A percentile compares a stretch with the other conserved stretches of the same genome.
These are phyloP conservation scores for Chenopodium formosanum DNA, from an alignment of 148 eudicot species.

Conservation along the genomic window DNA sequence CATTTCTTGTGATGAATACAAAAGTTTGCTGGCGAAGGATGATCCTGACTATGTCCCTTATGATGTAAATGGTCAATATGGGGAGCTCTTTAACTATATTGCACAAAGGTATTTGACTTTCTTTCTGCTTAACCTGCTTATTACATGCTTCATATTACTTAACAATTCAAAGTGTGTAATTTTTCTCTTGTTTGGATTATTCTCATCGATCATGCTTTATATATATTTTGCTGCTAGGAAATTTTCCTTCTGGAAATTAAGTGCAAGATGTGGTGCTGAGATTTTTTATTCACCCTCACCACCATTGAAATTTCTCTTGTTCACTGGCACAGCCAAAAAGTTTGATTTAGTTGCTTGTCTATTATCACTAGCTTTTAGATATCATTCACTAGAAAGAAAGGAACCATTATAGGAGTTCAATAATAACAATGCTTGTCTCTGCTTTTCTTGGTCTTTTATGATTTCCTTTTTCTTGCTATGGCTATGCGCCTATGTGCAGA, in stretches of 20 bases:
- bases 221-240: neutral
- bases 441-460: neutral
- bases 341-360: neutral
- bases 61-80: constrained; percentile 68
- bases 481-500: neutral
- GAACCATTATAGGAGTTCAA: neutral
- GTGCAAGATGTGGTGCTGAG: neutral
- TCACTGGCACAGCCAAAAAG: neutral
- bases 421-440: neutral
- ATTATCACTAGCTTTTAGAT: neutral
- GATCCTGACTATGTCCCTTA: constrained; percentile 81
- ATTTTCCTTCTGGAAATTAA: neutral
- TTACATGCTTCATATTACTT: neutral
- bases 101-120: constrained; percentile 47
- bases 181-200: neutral
- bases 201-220: neutral
- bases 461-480: neutral
- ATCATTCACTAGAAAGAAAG: neutral
- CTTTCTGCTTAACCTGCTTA: constrained; percentile 3
- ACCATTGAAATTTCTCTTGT: neutral
- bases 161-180: neutral
- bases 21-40: constrained; percentile 54
- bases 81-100: constrained; percentile 68
- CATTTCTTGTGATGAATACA: constrained; percentile 67
- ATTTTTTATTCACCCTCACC: neutral